Evolutionary conservation across 345 rosid genomes (phyloP).

Genomic region (Moricandia arvensis): DNA sequence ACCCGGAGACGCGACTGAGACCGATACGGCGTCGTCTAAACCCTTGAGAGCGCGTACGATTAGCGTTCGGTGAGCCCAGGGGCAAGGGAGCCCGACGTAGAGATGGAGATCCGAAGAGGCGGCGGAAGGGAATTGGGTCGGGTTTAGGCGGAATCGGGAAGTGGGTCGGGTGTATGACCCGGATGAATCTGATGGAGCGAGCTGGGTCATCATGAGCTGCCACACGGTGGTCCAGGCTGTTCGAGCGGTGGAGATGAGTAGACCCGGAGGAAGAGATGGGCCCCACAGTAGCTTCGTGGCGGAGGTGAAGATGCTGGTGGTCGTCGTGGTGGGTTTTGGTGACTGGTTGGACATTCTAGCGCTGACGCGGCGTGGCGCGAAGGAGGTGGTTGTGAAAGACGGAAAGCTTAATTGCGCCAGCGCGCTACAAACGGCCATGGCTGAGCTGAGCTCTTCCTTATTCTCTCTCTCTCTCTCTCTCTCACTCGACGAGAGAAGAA

Average conservation of each 20-base stretch:
- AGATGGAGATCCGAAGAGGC: constrained; percentile 59
- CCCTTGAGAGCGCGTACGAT: constrained; percentile 82
- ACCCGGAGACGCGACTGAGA: constrained; percentile 74
- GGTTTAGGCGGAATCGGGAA: constrained; percentile 62
- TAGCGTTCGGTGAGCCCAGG: constrained; percentile 92
- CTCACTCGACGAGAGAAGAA: neutral
- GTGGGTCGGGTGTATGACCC: constrained; percentile 78
- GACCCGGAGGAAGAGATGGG: constrained; percentile 84
- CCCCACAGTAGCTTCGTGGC: constrained; percentile 79
- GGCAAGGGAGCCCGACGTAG: constrained; percentile 90
- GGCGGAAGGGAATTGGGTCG: constrained; percentile 36
- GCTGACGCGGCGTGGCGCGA: constrained; percentile 23
- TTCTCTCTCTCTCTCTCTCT: neutral
- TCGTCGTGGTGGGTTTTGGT: constrained; percentile 17
- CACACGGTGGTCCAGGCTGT: constrained; percentile 71
- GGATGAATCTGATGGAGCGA: constrained; percentile 82
- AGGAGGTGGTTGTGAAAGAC: neutral
- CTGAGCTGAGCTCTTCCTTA: constrained; percentile 3
- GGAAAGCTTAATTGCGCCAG: constrained; percentile 30
- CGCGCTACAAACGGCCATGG: constrained; percentile 32
- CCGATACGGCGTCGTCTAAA: constrained; percentile 59
- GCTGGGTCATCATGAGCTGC: constrained; percentile 90
- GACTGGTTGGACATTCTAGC: constrained; percentile 46
- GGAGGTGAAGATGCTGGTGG: constrained; percentile 39
- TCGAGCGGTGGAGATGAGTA: constrained; percentile 77